Evolutionary conservation across 352 stramenopile genomes (phyloP).

Genomic region (Thraustochytrium sp.): DNA sequence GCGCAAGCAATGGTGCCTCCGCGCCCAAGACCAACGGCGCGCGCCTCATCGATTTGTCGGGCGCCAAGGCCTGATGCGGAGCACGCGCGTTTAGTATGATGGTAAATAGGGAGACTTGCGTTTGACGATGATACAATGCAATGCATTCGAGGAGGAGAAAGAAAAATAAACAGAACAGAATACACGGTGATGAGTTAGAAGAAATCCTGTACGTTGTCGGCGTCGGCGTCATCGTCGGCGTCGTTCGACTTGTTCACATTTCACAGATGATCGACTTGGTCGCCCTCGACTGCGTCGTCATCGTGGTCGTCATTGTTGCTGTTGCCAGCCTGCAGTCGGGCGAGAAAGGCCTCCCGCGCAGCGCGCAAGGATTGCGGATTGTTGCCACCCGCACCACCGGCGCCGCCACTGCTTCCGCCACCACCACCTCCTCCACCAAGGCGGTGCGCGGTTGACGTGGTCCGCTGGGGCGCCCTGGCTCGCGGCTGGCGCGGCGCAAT

Average conservation of each 20-base stretch:
- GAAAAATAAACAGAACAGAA: not conserved
- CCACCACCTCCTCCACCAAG: not conserved
- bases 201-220: too few relatives aligned
- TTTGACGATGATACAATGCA: not conserved
- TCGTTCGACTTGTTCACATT: not conserved
- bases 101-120: not conserved
- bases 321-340: not conserved
- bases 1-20: not conserved
- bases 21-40: not conserved
- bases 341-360: not conserved
- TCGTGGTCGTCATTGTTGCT: not conserved
- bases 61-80: too few relatives aligned
- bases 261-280: not conserved
- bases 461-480: not conserved
- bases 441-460: not conserved
- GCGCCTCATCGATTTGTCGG: too few relatives aligned
- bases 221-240: too few relatives aligned
- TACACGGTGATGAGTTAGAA: not conserved
- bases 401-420: not conserved
- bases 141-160: not conserved
- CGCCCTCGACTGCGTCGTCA: not conserved
- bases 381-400: too few relatives aligned
- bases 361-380: not conserved
- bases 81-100: too few relatives aligned
- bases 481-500: constrained; percentile 11